These are phyloP conservation scores for Phytopythium sindhum DNA, from an alignment of 352 stramenopile genomes.

Conservation along the genomic window DNA sequence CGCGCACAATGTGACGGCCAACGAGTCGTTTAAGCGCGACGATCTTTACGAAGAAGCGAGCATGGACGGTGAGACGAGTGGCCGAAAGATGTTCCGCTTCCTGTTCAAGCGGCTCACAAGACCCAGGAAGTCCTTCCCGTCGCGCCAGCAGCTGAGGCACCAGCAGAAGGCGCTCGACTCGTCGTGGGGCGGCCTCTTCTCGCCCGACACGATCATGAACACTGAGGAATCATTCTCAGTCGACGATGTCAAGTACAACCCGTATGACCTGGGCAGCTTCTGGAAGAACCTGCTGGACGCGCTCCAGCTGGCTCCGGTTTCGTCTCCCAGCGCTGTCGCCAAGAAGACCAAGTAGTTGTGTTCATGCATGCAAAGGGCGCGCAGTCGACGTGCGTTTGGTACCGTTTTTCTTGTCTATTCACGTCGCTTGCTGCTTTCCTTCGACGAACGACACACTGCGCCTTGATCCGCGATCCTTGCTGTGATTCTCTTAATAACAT, in stretches of 20 bases:
- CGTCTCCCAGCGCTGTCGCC: not conserved
- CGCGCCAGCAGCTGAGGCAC: conserved; percentile 25
- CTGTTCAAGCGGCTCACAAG: conserved; percentile 42
- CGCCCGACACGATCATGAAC: conserved; percentile 68
- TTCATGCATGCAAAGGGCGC: not conserved
- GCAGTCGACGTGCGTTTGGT: not conserved
- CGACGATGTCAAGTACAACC: conserved; percentile 77
- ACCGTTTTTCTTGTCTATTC: conserved; percentile 4
- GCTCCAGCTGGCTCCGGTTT: conserved; percentile 21
- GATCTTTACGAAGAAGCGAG: conserved; percentile 56
- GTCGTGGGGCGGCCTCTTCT: conserved; percentile 75
- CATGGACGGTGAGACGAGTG: conserved; percentile 38
- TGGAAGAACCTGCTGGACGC: conserved; percentile 59
- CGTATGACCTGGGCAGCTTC: conserved; percentile 65
- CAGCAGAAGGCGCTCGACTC: conserved; percentile 60
- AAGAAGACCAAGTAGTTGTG: conserved; percentile 30
- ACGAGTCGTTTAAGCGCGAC: conserved; percentile 83
- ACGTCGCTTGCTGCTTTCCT: conserved; percentile 1
- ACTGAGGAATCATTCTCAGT: conserved; percentile 63
- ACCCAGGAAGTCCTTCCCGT: conserved; percentile 13
- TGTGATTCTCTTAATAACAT: conserved; percentile 8
- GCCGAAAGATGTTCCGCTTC: conserved; percentile 38
- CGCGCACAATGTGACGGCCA: conserved; percentile 66
- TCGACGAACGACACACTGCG: conserved; percentile 3
- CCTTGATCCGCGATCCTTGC: not conserved